phyloP scores from a whole-genome alignment of 306 rosid species.

The Begonia masoniana region DNA sequence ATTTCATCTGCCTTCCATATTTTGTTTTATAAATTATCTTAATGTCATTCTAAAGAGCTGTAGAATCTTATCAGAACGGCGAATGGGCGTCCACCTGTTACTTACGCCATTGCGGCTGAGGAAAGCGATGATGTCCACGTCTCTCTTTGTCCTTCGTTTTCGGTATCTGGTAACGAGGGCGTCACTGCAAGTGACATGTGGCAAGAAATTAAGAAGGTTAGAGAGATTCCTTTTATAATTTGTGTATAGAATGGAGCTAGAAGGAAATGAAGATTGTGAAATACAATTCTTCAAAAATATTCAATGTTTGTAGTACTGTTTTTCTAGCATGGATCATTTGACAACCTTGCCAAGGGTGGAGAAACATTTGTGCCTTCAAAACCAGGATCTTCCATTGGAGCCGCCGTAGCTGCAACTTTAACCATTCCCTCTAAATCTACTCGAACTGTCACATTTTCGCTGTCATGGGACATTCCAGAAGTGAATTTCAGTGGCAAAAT shows the following conservation, averaged over 20 bases:
- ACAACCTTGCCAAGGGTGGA: slow-evolving; percentile 28
- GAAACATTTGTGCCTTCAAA: slow-evolving; percentile 42
- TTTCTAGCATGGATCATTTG: slow-evolving; percentile 75
- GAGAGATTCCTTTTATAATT: not conserved
- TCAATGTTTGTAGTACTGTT: not conserved
- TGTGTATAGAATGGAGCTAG: too few relatives aligned
- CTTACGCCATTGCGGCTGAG: slow-evolving; percentile 81
- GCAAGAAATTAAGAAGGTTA: slow-evolving; percentile 75
- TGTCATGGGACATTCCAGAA: slow-evolving; percentile 96
- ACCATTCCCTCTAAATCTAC: slow-evolving; percentile 45
- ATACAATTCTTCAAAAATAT: too few relatives aligned
- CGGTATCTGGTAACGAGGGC: slow-evolving; percentile 55
- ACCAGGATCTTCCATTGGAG: slow-evolving; percentile 86
- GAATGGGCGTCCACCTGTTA: slow-evolving; percentile 48
- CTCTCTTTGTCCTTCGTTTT: slow-evolving; percentile 77
- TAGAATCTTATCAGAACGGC: slow-evolving; percentile 45
- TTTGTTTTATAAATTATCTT: slow-evolving; percentile 1
- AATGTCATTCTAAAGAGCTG: not conserved
- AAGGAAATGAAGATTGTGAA: too few relatives aligned
- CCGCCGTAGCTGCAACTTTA: slow-evolving; percentile 86
- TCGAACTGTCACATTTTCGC: slow-evolving; percentile 69
- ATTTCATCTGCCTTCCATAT: slow-evolving; percentile 9
- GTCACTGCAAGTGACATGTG: slow-evolving; percentile 79
- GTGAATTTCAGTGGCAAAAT: slow-evolving; percentile 39
- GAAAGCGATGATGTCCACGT: slow-evolving; percentile 57